A percentile compares a stretch with the other conserved stretches of the same genome.
These are phyloP conservation scores for Ogataea paradorogensis DNA, from an alignment of 805 yeast species.

Conservation along the genomic window DNA sequence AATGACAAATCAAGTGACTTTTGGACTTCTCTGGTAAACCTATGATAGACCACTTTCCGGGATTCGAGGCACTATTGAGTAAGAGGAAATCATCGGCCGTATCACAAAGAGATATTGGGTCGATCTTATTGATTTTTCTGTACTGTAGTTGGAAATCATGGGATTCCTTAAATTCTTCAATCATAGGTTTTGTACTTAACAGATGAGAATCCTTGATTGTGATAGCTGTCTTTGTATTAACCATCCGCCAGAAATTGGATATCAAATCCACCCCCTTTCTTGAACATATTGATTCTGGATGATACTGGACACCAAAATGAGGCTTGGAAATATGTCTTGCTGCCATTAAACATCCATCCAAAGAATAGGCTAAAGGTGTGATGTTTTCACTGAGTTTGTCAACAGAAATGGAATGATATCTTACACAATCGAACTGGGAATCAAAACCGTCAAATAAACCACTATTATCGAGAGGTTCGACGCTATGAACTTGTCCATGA, in stretches of 20 bases:
- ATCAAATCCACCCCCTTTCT: slow-evolving; percentile 58
- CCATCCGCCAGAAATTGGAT: slow-evolving; percentile 57
- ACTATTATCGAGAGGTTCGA: slow-evolving; percentile 29
- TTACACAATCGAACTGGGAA: slow-evolving; percentile 57
- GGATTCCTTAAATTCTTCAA: slow-evolving; percentile 12
- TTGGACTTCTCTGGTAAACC: slow-evolving; percentile 56
- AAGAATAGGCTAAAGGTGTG: slow-evolving; percentile 60
- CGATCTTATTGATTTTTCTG: slow-evolving; percentile 1
- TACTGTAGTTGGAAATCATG: slow-evolving; percentile 17
- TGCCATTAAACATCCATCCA: slow-evolving; percentile 72
- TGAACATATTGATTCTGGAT: slow-evolving; percentile 93
- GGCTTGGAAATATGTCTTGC: slow-evolving; percentile 60
- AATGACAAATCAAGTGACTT: slow-evolving; percentile 57
- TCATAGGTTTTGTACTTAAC: slow-evolving; percentile 24
- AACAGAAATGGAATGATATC: slow-evolving; percentile 85
- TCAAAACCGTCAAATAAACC: slow-evolving; percentile 44
- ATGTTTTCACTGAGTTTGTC: slow-evolving; percentile 32
- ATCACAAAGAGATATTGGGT: slow-evolving; percentile 6
- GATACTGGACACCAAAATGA: slow-evolving; percentile 93
- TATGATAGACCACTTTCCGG: slow-evolving; percentile 86
- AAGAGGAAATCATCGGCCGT: slow-evolving; percentile 47
- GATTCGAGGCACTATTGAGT: slow-evolving; percentile 74
- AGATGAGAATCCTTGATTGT: slow-evolving; percentile 22
- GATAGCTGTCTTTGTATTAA: slow-evolving; percentile 23
- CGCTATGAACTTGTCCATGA: slow-evolving; percentile 80